A percentile compares a stretch with the other conserved stretches of the same genome.
Conservation (phyloP, 2,329 filamentous ascomycete species). For the Aphanocladium album region DNA sequence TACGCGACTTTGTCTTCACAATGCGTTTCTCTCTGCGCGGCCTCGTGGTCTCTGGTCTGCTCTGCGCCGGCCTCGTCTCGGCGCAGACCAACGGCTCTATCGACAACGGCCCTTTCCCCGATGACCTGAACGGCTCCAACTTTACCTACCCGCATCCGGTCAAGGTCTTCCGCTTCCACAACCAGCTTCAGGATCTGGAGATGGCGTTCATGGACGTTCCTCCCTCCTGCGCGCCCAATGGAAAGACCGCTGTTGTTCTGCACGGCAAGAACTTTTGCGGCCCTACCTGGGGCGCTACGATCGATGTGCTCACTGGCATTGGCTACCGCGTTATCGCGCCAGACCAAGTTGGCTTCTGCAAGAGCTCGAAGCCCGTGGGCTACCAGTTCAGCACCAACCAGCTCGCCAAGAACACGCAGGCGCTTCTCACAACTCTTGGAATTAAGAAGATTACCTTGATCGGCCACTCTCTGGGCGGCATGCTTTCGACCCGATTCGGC, state of each 20-base stretch:
- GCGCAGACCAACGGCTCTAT: slow-evolving; percentile 28
- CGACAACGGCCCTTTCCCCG: slow-evolving; percentile 31
- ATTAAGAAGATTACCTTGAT: slow-evolving; percentile 42
- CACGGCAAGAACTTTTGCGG: slow-evolving; percentile 55
- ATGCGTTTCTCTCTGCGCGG: slow-evolving; percentile 24
- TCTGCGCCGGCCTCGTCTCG: slow-evolving; percentile 18
- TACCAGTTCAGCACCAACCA: slow-evolving; percentile 52
- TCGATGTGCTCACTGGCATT: slow-evolving; percentile 32
- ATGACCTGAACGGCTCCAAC: slow-evolving; percentile 44
- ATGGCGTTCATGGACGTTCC: slow-evolving; percentile 54
- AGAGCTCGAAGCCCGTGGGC: slow-evolving; percentile 44
- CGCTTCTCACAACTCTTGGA: slow-evolving; percentile 39
- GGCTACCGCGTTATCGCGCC: slow-evolving; percentile 50
- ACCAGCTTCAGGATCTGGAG: slow-evolving; percentile 42
- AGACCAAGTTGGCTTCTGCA: slow-evolving; percentile 54
- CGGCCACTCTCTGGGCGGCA: slow-evolving; percentile 52
- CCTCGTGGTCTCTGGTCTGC: slow-evolving; percentile 16
- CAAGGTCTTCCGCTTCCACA: slow-evolving; percentile 42
- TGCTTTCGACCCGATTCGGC: slow-evolving; percentile 47
- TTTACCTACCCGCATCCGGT: slow-evolving; percentile 49
- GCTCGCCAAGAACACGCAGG: slow-evolving; percentile 45
- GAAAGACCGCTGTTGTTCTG: slow-evolving; percentile 42
- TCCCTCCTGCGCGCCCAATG: slow-evolving; percentile 29
- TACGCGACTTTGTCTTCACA: not conserved
- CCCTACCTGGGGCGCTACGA: slow-evolving; percentile 46